Evolutionary conservation across 805 yeast species (phyloP).

Genomic region (Osmozyma mogii): DNA sequence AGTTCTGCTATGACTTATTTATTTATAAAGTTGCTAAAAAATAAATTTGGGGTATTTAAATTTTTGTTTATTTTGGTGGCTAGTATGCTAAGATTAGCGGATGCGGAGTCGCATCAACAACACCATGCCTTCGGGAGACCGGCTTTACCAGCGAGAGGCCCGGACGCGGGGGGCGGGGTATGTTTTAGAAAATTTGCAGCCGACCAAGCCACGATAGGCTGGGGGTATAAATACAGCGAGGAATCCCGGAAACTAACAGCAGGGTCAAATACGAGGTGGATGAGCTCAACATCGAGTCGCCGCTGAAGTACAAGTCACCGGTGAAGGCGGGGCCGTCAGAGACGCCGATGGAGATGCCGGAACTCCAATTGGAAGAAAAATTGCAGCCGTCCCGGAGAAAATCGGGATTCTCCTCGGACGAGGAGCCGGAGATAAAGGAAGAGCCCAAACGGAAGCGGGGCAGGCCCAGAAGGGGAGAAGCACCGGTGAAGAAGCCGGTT

Average conservation of each 20-base stretch:
- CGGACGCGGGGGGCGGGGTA: slow-evolving; percentile 38
- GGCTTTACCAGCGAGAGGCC: slow-evolving; percentile 19
- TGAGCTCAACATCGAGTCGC: slow-evolving; percentile 12
- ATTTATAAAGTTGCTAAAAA: slow-evolving; percentile 11
- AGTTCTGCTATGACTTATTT: slow-evolving; percentile 1
- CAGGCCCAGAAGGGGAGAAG: slow-evolving; percentile 10
- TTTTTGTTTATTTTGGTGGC: too few relatives aligned
- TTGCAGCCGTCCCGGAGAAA: background rate
- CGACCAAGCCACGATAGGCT: slow-evolving; percentile 1
- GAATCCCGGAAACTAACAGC: slow-evolving; percentile 12
- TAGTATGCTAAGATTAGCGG: too few relatives aligned
- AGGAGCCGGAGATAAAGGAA: background rate
- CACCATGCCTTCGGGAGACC: slow-evolving; percentile 1
- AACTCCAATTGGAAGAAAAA: background rate
- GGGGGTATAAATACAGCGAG: background rate
- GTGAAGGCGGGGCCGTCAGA: slow-evolving; percentile 9
- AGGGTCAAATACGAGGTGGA: slow-evolving; percentile 12
- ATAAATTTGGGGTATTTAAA: slow-evolving; percentile 8
- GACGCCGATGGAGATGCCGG: slow-evolving; percentile 1
- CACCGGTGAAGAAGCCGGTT: slow-evolving; percentile 4
- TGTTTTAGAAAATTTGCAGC: slow-evolving; percentile 12
- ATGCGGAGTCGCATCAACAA: too few relatives aligned
- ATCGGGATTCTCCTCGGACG: slow-evolving; percentile 1
- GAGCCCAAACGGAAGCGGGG: slow-evolving; percentile 10
- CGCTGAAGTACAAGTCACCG: too few relatives aligned